These are phyloP conservation scores for Fusarium abutilonis DNA, from an alignment of 2,329 filamentous ascomycete species.

Conservation along the genomic window DNA sequence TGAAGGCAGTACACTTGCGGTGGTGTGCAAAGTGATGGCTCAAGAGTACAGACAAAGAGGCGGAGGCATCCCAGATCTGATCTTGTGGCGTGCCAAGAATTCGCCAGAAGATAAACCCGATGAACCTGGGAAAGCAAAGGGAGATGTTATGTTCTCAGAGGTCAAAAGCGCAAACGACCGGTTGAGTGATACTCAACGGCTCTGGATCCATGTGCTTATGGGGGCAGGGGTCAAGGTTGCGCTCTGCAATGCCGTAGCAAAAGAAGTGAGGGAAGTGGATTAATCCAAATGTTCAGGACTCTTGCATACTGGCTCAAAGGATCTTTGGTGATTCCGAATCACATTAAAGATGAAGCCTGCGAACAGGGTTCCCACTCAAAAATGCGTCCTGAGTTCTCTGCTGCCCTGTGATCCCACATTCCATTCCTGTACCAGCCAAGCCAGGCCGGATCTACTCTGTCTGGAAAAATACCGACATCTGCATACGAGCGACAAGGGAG, in stretches of 20 bases:
- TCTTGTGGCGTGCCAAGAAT: slow-evolving; percentile 75
- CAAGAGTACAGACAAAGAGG: slow-evolving; percentile 91
- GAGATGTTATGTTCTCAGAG: slow-evolving; percentile 79
- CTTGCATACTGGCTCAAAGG: slow-evolving; percentile 16
- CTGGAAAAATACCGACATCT: slow-evolving; percentile 25
- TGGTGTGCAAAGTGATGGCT: slow-evolving; percentile 91
- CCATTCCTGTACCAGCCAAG: slow-evolving; percentile 7
- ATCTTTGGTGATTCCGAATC: slow-evolving; percentile 25
- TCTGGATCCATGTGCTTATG: slow-evolving; percentile 95
- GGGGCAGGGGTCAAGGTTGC: slow-evolving; percentile 88
- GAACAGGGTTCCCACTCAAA: slow-evolving; percentile 18
- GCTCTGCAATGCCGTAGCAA: slow-evolving; percentile 72
- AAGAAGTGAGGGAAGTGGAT: slow-evolving; percentile 58
- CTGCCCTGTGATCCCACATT: slow-evolving; percentile 22
- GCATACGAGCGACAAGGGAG: slow-evolving; percentile 15
- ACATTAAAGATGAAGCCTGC: slow-evolving; percentile 16
- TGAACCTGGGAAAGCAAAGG: slow-evolving; percentile 51
- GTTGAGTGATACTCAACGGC: slow-evolving; percentile 91
- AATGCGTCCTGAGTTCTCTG: slow-evolving; percentile 4
- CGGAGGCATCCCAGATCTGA: slow-evolving; percentile 89
- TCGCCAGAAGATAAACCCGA: slow-evolving; percentile 44
- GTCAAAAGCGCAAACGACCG: slow-evolving; percentile 91
- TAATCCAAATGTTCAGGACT: slow-evolving; percentile 40
- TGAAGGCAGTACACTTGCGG: slow-evolving; percentile 79
- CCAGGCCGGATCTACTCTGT: slow-evolving; percentile 13